These are phyloP conservation scores for Alternaria arbusti DNA, from an alignment of 2,329 filamentous ascomycete species.

Conservation along the genomic window DNA sequence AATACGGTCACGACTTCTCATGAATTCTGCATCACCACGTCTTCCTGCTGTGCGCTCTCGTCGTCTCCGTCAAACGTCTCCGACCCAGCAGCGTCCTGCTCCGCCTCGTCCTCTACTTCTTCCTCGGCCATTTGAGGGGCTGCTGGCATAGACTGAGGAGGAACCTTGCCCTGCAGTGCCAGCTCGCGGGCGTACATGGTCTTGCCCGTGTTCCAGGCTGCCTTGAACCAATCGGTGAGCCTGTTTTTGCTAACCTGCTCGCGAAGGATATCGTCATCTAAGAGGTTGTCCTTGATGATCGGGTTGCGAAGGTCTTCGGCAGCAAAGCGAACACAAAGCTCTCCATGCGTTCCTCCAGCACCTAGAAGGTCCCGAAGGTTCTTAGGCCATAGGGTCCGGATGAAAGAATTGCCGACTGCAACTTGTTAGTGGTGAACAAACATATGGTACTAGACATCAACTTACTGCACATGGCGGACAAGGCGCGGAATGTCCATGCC, in stretches of 20 bases:
- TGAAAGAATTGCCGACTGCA: slow-evolving; percentile 18
- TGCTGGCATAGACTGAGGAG: neutral
- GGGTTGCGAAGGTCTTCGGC: slow-evolving; percentile 67
- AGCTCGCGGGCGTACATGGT: slow-evolving; percentile 35
- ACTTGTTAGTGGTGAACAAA: slow-evolving; percentile 7
- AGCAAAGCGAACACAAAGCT: slow-evolving; percentile 61
- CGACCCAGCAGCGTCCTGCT: slow-evolving; percentile 9
- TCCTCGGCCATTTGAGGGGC: neutral
- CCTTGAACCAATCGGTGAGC: slow-evolving; percentile 71
- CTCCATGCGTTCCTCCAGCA: slow-evolving; percentile 63
- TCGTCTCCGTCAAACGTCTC: slow-evolving; percentile 34
- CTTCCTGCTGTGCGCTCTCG: slow-evolving; percentile 28
- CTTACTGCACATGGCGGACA: slow-evolving; percentile 68
- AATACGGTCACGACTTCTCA: slow-evolving; percentile 18
- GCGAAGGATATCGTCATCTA: slow-evolving; percentile 72
- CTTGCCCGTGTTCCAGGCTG: slow-evolving; percentile 49
- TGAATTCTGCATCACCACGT: slow-evolving; percentile 43
- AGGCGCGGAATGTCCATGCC: slow-evolving; percentile 69
- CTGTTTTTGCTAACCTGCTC: slow-evolving; percentile 71
- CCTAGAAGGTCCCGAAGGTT: slow-evolving; percentile 34
- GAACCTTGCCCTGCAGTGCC: slow-evolving; percentile 19
- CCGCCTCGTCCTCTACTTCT: slow-evolving; percentile 1
- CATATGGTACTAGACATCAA: neutral
- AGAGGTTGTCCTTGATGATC: slow-evolving; percentile 73
- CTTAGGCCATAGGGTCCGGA: slow-evolving; percentile 27